Percentiles rank a stretch among this genome's conserved stretches.
Conservation (phyloP, 2,329 filamentous ascomycete species). For the Trichoderma sp. region DNA sequence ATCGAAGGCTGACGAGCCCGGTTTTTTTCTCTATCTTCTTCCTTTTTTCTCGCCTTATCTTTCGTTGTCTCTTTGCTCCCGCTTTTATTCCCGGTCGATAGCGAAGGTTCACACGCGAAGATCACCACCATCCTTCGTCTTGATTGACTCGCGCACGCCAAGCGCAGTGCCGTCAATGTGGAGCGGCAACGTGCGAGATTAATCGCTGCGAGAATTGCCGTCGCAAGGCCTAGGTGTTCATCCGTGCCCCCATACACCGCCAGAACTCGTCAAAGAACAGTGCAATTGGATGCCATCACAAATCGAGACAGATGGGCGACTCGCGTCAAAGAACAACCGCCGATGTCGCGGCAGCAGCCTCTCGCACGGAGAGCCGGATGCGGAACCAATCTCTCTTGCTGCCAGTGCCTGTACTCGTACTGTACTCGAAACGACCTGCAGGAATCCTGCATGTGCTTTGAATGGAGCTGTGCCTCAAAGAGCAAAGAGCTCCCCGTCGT, state of each 20-base stretch:
- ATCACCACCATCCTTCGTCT: background rate
- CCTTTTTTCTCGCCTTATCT: too few relatives aligned
- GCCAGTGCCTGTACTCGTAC: background rate
- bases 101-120: background rate
- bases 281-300: too few relatives aligned
- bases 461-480: too few relatives aligned
- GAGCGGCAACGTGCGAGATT: slow-evolving; percentile 20
- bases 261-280: background rate
- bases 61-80: background rate
- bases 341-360: background rate
- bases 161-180: background rate
- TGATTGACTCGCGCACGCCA: slow-evolving; percentile 24
- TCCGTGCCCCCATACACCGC: background rate
- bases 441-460: too few relatives aligned
- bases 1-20: background rate
- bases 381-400: background rate
- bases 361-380: slow-evolving; percentile 5
- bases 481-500: too few relatives aligned
- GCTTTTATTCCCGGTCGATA: slow-evolving; percentile 6
- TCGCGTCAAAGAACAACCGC: too few relatives aligned
- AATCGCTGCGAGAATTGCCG: background rate
- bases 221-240: too few relatives aligned
- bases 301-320: too few relatives aligned
- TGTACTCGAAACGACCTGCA: too few relatives aligned
- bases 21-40: background rate